Percentiles rank a stretch among this genome's conserved stretches.
phyloP scores from a whole-genome alignment of 2,329 filamentous ascomycete species.

The Monilinia fructicola region DNA sequence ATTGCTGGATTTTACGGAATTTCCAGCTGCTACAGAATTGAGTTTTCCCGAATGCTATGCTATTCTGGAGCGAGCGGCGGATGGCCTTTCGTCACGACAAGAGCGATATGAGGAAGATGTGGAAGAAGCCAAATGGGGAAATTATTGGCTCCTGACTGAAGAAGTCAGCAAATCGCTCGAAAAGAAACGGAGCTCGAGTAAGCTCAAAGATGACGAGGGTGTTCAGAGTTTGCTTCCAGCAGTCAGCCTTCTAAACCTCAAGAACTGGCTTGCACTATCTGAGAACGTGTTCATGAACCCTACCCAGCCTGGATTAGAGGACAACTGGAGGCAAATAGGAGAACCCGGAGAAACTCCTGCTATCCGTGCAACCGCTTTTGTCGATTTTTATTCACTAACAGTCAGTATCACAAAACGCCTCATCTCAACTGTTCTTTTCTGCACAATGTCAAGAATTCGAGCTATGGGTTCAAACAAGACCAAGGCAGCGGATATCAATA shows the following conservation, averaged over 20 bases:
- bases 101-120: constrained; percentile 59
- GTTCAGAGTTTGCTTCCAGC: constrained; percentile 47
- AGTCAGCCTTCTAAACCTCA: constrained; percentile 57
- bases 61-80: constrained; percentile 66
- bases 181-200: constrained; percentile 26
- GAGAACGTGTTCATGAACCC: constrained; percentile 73
- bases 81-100: constrained; percentile 63
- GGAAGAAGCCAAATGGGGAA: constrained; percentile 61
- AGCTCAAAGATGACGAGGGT: constrained; percentile 31
- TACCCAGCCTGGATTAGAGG: constrained; percentile 52
- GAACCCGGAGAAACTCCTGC: constrained; percentile 59
- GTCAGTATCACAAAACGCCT: constrained; percentile 69
- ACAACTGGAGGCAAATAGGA: constrained; percentile 66
- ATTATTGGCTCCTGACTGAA: constrained; percentile 62
- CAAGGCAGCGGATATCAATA: constrained; percentile 34
- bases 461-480: constrained; percentile 43
- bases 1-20: constrained; percentile 52
- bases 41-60: constrained; percentile 59
- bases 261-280: constrained; percentile 63
- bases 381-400: constrained; percentile 69
- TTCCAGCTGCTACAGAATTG: constrained; percentile 73
- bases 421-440: constrained; percentile 66
- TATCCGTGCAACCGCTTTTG: constrained; percentile 72
- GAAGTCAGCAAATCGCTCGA: constrained; percentile 32
- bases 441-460: constrained; percentile 67